Base-by-base conservation (phyloP, 2,329 filamentous ascomycete species). In the Xylariaceae sp. region DNA sequence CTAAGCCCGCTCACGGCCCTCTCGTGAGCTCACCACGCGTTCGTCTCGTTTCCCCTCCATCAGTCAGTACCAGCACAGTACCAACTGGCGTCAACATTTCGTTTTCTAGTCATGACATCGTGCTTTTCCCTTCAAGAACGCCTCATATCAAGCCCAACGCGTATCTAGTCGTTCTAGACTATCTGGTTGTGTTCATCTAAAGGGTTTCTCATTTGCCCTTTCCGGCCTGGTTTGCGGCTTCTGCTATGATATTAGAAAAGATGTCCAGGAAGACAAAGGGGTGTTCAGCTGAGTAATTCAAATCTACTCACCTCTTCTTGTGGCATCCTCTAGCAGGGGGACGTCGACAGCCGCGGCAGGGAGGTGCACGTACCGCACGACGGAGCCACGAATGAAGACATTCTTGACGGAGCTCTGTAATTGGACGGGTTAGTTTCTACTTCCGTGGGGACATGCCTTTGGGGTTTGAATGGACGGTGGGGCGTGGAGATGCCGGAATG, bases 341-440 rank as follows among this genome's bases (percentile, higher is more conserved):
- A 92, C 88, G 72, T 97, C 92, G 45, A 97, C 92, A 49, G 89
- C 88, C 34, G 81, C 83, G 6, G 88, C 87, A 0, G 92, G 92
- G 54, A 97, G 78, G 74, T 97, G 90, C 53, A 97, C 91, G 71
- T 97, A 97, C 68, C 92, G 83, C 65, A 97, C 92, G 50, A 96
- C 92, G 58, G 90, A 95, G 37, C 92, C 92, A 69, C 92, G 85
- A 70, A 97, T 96, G 73, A 97, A 97, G 76, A 96, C 91, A 72
- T 96, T 96, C 79, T 95, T 96, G 66, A 96, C 92, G 15, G 91
- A 85, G 74, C 82, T 85, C 81, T 84, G 60, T 41, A 7, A 8
- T 34, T 41, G 8, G 37, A 13, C 2, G 4, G 17, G 18, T 60
- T 53, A 61, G 41, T 15, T 45, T 13, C 52, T 51, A 50, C 48